phyloP scores from a whole-genome alignment of 1,284 basidiomycete species.

The Naganishia sp. region DNA sequence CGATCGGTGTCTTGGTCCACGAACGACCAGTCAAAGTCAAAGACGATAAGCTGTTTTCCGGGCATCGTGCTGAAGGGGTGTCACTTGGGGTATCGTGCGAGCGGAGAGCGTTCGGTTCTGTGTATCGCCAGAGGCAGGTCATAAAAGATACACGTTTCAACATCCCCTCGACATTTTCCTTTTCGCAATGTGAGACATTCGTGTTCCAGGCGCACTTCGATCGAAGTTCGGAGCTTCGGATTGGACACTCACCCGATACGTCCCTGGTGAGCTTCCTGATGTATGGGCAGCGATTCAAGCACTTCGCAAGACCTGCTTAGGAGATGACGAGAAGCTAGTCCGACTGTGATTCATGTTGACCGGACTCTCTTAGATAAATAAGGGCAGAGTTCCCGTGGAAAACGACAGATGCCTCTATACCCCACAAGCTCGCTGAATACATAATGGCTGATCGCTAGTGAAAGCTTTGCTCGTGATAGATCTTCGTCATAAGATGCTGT shows the following conservation, averaged over 20 bases:
- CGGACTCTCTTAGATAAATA: too few relatives aligned
- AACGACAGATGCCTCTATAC: too few relatives aligned
- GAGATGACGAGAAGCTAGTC: neutral
- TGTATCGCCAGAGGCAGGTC: neutral
- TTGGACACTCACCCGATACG: conserved; percentile 2
- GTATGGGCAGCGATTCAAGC: neutral
- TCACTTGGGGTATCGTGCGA: conserved; percentile 6
- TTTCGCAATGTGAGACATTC: conserved; percentile 7
- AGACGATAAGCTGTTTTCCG: conserved; percentile 78
- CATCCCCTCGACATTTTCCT: conserved; percentile 4
- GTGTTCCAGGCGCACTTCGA: conserved; percentile 1
- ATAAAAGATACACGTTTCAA: neutral
- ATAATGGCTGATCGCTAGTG: too few relatives aligned
- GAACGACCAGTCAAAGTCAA: conserved; percentile 95
- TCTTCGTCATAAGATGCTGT: neutral
- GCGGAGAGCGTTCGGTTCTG: neutral
- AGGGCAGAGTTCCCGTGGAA: too few relatives aligned
- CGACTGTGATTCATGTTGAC: too few relatives aligned
- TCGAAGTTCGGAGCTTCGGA: conserved; percentile 6
- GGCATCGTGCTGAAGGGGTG: conserved; percentile 1
- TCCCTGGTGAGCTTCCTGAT: too few relatives aligned
- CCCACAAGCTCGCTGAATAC: too few relatives aligned
- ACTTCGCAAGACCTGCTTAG: neutral
- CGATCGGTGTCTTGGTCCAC: conserved; percentile 93
- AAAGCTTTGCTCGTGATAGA: too few relatives aligned